Percentiles rank a stretch among this genome's conserved stretches.
Evolutionary conservation across 2,329 filamentous ascomycete species (phyloP).

Genomic region (Cyanodermella asteris): DNA sequence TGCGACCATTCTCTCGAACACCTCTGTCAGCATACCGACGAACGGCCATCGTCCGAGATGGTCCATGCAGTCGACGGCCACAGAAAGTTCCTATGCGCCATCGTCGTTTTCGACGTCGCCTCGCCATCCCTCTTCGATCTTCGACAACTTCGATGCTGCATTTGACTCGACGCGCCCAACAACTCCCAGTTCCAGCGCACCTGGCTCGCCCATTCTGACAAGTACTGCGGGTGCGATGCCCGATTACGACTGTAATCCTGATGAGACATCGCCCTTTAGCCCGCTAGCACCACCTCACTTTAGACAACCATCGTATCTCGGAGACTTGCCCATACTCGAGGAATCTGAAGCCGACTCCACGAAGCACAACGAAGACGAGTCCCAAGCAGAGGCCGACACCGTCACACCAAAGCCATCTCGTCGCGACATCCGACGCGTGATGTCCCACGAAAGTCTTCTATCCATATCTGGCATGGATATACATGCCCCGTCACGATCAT

Average conservation of each 20-base stretch:
- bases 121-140: conserved; percentile 45
- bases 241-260: conserved; percentile 11
- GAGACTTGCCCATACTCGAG: conserved; percentile 5
- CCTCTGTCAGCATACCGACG: conserved; percentile 34
- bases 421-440: conserved; percentile 34
- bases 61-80: conserved; percentile 27
- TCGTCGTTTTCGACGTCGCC: conserved; percentile 71
- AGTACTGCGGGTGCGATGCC: conserved; percentile 35
- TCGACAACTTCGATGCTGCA: conserved; percentile 46
- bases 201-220: conserved; percentile 40
- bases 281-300: not conserved
- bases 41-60: conserved; percentile 20
- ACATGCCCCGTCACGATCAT: conserved; percentile 53
- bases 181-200: conserved; percentile 57
- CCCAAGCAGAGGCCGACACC: conserved; percentile 16
- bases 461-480: conserved; percentile 77
- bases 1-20: conserved; percentile 41
- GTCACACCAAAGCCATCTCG: conserved; percentile 3
- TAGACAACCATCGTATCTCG: not conserved
- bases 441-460: conserved; percentile 75
- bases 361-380: conserved; percentile 16
- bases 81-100: conserved; percentile 38
- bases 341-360: conserved; percentile 2
- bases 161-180: conserved; percentile 51
- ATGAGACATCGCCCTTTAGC: not conserved